Base-by-base conservation (phyloP, 164 flowering plant species). In the Stephania cephalantha region DNA sequence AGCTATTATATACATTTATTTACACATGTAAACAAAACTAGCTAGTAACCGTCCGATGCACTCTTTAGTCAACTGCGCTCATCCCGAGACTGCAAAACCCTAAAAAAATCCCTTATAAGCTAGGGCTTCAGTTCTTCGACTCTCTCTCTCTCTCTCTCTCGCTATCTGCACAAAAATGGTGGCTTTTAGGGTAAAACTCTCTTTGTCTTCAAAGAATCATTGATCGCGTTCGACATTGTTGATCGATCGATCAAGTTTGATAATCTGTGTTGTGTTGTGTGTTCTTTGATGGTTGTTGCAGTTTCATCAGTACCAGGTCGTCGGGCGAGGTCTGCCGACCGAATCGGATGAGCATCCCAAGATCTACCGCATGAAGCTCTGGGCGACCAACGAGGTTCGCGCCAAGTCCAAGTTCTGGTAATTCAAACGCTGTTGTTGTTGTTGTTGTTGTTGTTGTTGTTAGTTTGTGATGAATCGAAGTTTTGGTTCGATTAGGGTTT, bases 341-440 rank as follows among this genome's bases (percentile, higher is more conserved):
- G 70, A 65, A 48, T 13, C 69, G 15, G 61, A 73, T 46, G 75
- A 73, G 70, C 75, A 73, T 15, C 75, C 75, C 9, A 65, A 73
- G 70, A 73, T 73, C n/a, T 73, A 64, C 58, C 46, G 75, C 42
- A 73, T 66, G 75, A 73, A 73, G 53, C 69, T 73, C 17, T 73
- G 75, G 75, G 70, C 68, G 13, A 73, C 69, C 25, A 73, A 73
- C 11, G 75, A 73, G 29, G 75, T 73, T 65, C 31, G 75, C 42
- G 75, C 75, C 53, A 73, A 73, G 48, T 73, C 75, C 7, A 73
- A 73, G 68, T 73, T 73, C 69, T 73, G 75, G 75, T 73, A 73
- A 64, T 35, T 35, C 42, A 35, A 35, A 35, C 42, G 42, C 25
- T 25, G 25, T 25, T 25, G 25, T 25, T 25, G 25, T 25, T 25